These are phyloP conservation scores for Yamadazyma epiphylla DNA, from an alignment of 1,139 yeast genomes.

Conservation along the genomic window DNA sequence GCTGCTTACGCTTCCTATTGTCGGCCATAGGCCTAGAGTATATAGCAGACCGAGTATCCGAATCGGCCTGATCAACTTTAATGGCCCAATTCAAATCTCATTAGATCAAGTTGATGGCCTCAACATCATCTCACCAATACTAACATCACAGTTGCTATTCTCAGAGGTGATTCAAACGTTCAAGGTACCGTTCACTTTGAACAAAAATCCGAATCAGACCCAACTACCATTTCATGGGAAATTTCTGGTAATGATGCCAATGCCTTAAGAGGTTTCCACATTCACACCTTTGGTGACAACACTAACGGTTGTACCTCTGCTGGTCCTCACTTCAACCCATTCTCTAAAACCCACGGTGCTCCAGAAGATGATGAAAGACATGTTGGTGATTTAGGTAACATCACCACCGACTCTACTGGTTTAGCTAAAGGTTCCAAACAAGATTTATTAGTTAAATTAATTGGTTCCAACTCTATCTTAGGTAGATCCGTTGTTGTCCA, in stretches of 20 bases:
- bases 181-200: conserved; percentile 83
- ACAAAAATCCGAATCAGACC: conserved; percentile 72
- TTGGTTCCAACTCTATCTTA: conserved; percentile 80
- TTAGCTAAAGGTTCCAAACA: conserved; percentile 84
- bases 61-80: too few relatives aligned
- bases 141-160: conserved; percentile 74
- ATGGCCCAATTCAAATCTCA: too few relatives aligned
- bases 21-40: too few relatives aligned
- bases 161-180: conserved; percentile 92
- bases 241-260: conserved; percentile 83
- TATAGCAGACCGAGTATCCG: too few relatives aligned
- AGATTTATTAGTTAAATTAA: conserved; percentile 71
- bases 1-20: neutral
- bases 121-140: too few relatives aligned
- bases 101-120: too few relatives aligned
- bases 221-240: conserved; percentile 84
- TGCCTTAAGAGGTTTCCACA: conserved; percentile 94
- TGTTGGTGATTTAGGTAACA: conserved; percentile 96
- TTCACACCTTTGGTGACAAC: conserved; percentile 97
- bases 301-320: conserved; percentile 99
- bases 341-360: conserved; percentile 86
- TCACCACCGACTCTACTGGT: conserved; percentile 81
- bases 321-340: conserved; percentile 98
- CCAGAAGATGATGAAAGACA: conserved; percentile 89
- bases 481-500: conserved; percentile 98